Base-by-base conservation (phyloP, 1,284 basidiomycete species). In the Fomitopsis betulina region DNA sequence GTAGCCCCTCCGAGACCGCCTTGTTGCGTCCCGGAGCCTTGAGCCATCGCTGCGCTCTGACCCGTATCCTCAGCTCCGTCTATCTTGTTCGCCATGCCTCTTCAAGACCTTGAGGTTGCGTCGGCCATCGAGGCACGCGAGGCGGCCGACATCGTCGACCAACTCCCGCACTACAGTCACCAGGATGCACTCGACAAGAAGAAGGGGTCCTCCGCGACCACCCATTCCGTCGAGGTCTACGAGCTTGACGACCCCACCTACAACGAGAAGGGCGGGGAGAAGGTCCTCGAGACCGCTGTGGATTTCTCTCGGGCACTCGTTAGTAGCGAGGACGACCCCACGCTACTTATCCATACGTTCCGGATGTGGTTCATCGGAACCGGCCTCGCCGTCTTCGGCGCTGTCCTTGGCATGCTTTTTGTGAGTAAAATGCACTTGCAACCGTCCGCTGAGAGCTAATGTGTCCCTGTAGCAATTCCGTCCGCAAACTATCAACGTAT, bases 401-500 rank as follows among this genome's bases (percentile, higher is more conserved):
- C 82, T 35, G 81, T 84, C 8, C 73, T 85, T 12, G 82, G 81
- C 19, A 80, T 83, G 65, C 81, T 84, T 57, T 83, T 84, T 67
- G 80, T 81, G 66, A 38, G 78, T 71, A 35, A 12, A 30, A 25
- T 23, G 4, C 45, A 15, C 52, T 15, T n/a, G 25, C 17, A n/a
- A 27, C 55, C 15, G 27, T 38, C 55, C 43, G 58, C 59, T 53
- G 50, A 58, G 55, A 21, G 19, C 43, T 39, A 25, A 47, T 25
- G 27, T 53, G 6, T 25, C 49, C 17, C 39, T 40, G 39, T 55
- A 68, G 65, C 67, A 67, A 60, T 69, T 70, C 64, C 65, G 68
- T n/a, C 80, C 81, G n/a, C 85, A 86, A 63, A 82, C 83, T 13
- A 81, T 84, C 35, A 76, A 68, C 33, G 81, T 87, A 61, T 81